Percentiles rank a stretch among this genome's conserved stretches.
These are phyloP conservation scores for bread wheat (Triticum aestivum) DNA, from an alignment of 176 grass and related monocot genomes.

Conservation along the genomic window DNA sequence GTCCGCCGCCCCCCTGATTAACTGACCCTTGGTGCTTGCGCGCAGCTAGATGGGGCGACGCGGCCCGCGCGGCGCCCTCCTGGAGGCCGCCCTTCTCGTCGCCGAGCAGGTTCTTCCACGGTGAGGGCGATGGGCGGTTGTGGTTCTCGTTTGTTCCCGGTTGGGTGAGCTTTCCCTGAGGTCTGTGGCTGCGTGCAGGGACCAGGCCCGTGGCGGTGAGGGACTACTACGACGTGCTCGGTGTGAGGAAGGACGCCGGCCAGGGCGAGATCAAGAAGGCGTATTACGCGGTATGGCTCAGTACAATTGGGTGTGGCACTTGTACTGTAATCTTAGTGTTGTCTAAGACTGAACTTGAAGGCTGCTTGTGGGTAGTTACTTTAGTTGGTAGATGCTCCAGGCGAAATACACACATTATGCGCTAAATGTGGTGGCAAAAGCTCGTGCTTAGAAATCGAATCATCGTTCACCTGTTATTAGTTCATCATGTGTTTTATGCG, in stretches of 20 bases:
- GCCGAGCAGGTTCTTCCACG: slow-evolving; percentile 12
- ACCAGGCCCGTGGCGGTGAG: background rate
- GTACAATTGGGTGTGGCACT: background rate
- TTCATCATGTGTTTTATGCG: background rate
- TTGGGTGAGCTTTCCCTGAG: background rate
- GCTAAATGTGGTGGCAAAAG: background rate
- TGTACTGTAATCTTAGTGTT: background rate
- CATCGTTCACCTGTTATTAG: background rate
- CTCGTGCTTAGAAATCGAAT: background rate
- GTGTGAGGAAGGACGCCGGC: background rate
- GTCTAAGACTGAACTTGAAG: background rate
- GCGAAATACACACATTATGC: background rate
- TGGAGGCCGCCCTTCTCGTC: slow-evolving; percentile 31
- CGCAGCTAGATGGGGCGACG: slow-evolving; percentile 28
- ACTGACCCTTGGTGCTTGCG: background rate
- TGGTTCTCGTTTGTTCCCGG: background rate
- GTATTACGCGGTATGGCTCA: background rate
- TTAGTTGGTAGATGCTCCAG: background rate
- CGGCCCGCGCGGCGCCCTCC: background rate
- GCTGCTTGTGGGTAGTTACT: background rate
- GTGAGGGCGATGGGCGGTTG: background rate
- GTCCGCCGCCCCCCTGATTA: background rate
- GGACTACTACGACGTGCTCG: slow-evolving; percentile 16
- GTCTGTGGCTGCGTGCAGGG: background rate
- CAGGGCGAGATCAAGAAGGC: slow-evolving; percentile 23